A percentile compares a stretch with the other conserved stretches of the same genome.
Evolutionary conservation across 2,329 filamentous ascomycete species (phyloP).

Genomic region (Fusarium sp.): DNA sequence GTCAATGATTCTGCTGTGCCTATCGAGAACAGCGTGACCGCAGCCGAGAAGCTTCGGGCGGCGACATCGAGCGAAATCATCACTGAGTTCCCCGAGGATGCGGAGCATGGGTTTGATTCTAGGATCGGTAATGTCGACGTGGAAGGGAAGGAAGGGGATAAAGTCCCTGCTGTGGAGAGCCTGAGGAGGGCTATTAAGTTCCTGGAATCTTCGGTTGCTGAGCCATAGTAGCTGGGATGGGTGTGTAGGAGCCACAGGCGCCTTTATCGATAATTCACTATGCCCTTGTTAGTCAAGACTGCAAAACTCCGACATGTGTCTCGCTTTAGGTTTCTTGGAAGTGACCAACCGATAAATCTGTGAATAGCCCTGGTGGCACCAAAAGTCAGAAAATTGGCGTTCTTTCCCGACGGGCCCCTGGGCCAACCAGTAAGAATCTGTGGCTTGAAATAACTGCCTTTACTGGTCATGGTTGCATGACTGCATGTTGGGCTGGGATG

Average conservation of each 20-base stretch:
- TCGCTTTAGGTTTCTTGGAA: neutral
- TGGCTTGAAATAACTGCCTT: neutral
- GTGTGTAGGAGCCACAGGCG: neutral
- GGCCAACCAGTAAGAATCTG: neutral
- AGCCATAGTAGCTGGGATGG: neutral
- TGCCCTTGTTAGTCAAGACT: neutral
- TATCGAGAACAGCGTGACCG: slow-evolving; percentile 24
- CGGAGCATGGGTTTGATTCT: slow-evolving; percentile 38
- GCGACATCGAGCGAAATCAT: slow-evolving; percentile 10
- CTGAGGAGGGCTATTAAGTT: slow-evolving; percentile 34
- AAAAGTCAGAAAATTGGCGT: neutral
- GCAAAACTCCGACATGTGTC: neutral
- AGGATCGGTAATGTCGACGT: slow-evolving; percentile 26
- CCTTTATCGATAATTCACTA: neutral
- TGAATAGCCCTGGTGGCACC: neutral
- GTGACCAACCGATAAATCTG: neutral
- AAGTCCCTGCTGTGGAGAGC: neutral
- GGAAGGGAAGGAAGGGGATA: slow-evolving; percentile 20
- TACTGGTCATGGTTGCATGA: neutral
- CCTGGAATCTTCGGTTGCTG: neutral
- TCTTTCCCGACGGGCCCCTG: neutral
- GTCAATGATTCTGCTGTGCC: slow-evolving; percentile 39
- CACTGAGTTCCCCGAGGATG: slow-evolving; percentile 32
- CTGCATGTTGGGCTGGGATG: neutral
- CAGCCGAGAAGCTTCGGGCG: slow-evolving; percentile 31